Base-by-base conservation (phyloP, 768 basidiomycete species). In the Suillus sp. region DNA sequence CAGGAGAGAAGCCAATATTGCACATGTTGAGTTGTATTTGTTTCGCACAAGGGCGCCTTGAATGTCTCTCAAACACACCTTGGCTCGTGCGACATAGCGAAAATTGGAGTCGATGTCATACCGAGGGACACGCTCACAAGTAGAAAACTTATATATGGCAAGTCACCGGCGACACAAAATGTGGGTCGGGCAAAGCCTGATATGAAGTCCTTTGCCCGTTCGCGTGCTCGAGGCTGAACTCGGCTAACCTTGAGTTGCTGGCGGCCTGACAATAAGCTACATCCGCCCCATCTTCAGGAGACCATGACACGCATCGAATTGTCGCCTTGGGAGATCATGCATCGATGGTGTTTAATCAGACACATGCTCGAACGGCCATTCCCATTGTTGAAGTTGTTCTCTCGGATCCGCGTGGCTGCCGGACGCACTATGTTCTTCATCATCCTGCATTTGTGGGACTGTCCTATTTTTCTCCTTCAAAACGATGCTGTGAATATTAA, bases 11-110 rank as follows among this genome's bases (percentile, higher is more conserved):
- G 27, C 8, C 9, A n/a, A n/a, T n/a, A 47, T 27, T 18, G 8
- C 16, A 27, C 27, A 27, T 50, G 25, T 18, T 9, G 27, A 9
- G 27, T 50, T 3, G 14, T 27, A 27, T 50, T 18, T 56, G 9
- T 56, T 56, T 56, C 34, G 53, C 53, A 54, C 53, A 22, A 34
- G 32, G 53, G 32, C 20, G 32, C 32, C 53, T 54, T 35, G 34
- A 4, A 50, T 35, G 11, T 54, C 18, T 54, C 34, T 34, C 6
- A 37, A 56, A 38, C 16, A 1, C 37, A 16, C 16, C 4, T 5
- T 16, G 14, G 7, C 25, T 38, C n/a, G 4, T 38, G 37, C 25
- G 25, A 55, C 53, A 6, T 35, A 55, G 8, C n/a, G 35, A 25
- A 22, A 16, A 16, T 37, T 16, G 16, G n/a, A 45, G n/a, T 45